phyloP scores from a whole-genome alignment of 331 rosid genomes.

The Stylosanthes scabra region DNA sequence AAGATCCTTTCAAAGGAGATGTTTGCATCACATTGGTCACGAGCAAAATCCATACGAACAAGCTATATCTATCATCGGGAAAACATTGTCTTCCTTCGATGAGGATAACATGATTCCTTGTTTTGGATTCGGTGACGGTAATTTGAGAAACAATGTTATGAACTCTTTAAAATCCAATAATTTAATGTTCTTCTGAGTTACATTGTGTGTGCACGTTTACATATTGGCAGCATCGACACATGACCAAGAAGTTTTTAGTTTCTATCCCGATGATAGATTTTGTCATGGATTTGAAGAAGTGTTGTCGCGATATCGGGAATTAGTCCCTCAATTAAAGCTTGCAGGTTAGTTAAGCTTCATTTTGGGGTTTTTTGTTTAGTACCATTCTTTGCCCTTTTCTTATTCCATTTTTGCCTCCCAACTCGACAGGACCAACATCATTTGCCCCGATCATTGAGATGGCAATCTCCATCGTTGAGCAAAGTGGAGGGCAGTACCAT shows the following conservation, averaged over 20 bases:
- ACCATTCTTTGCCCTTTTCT: constrained; percentile 16
- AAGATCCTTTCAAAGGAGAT: constrained; percentile 80
- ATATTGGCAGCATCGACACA: constrained; percentile 83
- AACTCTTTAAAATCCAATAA: constrained; percentile 16
- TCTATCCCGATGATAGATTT: constrained; percentile 69
- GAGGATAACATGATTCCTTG: constrained; percentile 95
- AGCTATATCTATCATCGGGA: constrained; percentile 87
- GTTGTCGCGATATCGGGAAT: constrained; percentile 67
- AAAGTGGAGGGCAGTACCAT: constrained; percentile 94
- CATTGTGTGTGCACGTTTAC: constrained; percentile 30
- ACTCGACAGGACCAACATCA: constrained; percentile 89
- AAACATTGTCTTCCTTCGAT: constrained; percentile 83
- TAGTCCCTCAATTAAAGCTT: constrained; percentile 84
- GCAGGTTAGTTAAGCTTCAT: constrained; percentile 58
- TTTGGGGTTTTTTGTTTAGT: background rate
- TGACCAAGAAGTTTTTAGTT: constrained; percentile 94
- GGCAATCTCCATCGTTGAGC: constrained; percentile 94
- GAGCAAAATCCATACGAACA: constrained; percentile 92
- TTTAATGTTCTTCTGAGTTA: constrained; percentile 14
- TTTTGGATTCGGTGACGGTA: constrained; percentile 99
- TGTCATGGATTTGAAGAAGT: constrained; percentile 98
- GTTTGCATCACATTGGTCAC: constrained; percentile 88
- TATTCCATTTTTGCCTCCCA: constrained; percentile 35
- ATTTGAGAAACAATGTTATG: constrained; percentile 23
- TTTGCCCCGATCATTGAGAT: constrained; percentile 92